Percentiles rank a stretch among this genome's conserved stretches.
Evolutionary conservation across 768 basidiomycete species (phyloP).

Genomic region (Boletus vermiculosoides): DNA sequence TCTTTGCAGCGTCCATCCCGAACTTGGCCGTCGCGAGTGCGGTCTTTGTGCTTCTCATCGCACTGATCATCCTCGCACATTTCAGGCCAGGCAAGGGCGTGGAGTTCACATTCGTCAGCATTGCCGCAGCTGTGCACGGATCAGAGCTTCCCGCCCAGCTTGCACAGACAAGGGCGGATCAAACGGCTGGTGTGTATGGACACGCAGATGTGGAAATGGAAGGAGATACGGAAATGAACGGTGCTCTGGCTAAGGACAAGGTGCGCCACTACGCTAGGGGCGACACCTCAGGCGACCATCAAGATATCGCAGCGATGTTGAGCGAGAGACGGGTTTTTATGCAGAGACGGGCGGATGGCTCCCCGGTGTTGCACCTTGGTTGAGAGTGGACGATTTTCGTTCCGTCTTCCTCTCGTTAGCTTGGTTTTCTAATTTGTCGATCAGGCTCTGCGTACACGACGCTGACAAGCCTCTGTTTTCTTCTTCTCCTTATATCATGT

Average conservation of each 20-base stretch:
- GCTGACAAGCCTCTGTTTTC: too few species aligned
- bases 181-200: background rate
- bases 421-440: too few species aligned
- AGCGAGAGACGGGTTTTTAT: slow-evolving; percentile 11
- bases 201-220: background rate
- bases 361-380: slow-evolving; percentile 14
- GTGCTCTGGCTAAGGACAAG: background rate
- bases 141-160: slow-evolving; percentile 27
- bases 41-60: slow-evolving; percentile 24
- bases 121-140: slow-evolving; percentile 22
- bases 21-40: slow-evolving; percentile 25
- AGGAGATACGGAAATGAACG: background rate
- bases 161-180: background rate
- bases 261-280: background rate
- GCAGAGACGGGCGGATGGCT: slow-evolving; percentile 19
- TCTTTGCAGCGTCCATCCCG: slow-evolving; percentile 29
- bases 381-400: background rate
- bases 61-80: slow-evolving; percentile 20
- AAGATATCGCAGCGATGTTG: slow-evolving; percentile 8
- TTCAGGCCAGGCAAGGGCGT: slow-evolving; percentile 23
- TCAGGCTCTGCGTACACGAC: too few species aligned
- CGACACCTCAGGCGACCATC: background rate
- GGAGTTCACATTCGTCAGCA: slow-evolving; percentile 25
- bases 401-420: too few species aligned
- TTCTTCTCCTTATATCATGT: too few species aligned